Evolutionary conservation across 306 rosid species (phyloP).

Genomic region (Castanea mollissima): DNA sequence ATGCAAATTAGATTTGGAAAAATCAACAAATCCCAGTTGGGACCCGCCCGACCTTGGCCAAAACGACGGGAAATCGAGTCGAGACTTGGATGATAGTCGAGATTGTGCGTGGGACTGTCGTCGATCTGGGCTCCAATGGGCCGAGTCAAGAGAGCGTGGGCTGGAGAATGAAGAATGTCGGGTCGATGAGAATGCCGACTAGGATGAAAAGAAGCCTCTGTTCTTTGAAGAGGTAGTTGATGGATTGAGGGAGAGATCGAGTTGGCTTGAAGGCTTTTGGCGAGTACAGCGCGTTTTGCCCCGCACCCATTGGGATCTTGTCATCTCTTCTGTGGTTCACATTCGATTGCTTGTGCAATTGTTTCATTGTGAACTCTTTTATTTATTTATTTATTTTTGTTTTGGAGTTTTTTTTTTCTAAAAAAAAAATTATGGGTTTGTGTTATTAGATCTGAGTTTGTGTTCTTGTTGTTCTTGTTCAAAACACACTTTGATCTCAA

Average conservation of each 20-base stretch:
- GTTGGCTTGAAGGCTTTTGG: conserved; percentile 70
- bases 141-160: conserved; percentile 68
- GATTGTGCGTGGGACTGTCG: conserved; percentile 24
- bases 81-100: conserved; percentile 23
- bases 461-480: no score
- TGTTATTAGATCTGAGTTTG: no score
- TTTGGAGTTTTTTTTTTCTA: not conserved
- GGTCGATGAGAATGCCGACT: conserved; percentile 77
- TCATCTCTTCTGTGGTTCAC: conserved; percentile 71
- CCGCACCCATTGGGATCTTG: conserved; percentile 37
- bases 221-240: conserved; percentile 71
- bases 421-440: no score
- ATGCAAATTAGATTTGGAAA: conserved; percentile 19
- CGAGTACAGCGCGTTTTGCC: conserved; percentile 54
- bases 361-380: conserved; percentile 34
- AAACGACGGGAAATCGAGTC: not conserved
- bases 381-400: no score
- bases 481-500: no score
- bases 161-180: conserved; percentile 84
- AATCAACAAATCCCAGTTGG: conserved; percentile 48
- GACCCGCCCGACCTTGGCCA: conserved; percentile 41
- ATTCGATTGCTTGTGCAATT: conserved; percentile 64
- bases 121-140: conserved; percentile 43
- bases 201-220: conserved; percentile 87
- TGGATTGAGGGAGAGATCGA: conserved; percentile 87